Conservation (phyloP, 2,329 filamentous ascomycete species). For the Microthyrium microscopicum region DNA sequence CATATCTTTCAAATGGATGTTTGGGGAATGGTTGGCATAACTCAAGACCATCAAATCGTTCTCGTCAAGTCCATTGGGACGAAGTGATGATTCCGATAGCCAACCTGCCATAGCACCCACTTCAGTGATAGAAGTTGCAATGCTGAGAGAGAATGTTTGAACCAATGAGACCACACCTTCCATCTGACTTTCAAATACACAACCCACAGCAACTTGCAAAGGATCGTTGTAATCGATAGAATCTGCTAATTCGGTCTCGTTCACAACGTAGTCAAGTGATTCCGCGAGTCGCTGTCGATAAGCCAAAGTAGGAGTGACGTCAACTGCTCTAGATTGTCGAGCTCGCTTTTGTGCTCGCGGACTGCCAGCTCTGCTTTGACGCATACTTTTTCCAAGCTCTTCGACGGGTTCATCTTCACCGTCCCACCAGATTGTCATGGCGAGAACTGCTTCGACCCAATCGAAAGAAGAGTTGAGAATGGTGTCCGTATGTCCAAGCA, state of each 20-base stretch:
- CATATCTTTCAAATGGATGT: slow-evolving; percentile 58
- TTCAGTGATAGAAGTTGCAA: slow-evolving; percentile 66
- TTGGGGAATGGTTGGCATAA: slow-evolving; percentile 39
- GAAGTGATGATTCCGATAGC: slow-evolving; percentile 38
- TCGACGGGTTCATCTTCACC: slow-evolving; percentile 56
- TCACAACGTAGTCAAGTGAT: slow-evolving; percentile 49
- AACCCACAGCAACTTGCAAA: slow-evolving; percentile 68
- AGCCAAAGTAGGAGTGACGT: slow-evolving; percentile 40
- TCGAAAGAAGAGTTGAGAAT: slow-evolving; percentile 67
- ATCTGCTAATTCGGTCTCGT: slow-evolving; percentile 43
- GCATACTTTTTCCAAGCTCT: slow-evolving; percentile 21
- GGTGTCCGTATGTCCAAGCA: slow-evolving; percentile 58
- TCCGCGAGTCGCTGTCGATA: slow-evolving; percentile 60
- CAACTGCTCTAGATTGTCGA: slow-evolving; percentile 27
- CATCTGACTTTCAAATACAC: slow-evolving; percentile 65
- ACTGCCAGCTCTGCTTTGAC: slow-evolving; percentile 27
- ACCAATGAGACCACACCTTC: slow-evolving; percentile 61
- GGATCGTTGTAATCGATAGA: slow-evolving; percentile 57
- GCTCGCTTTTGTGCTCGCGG: slow-evolving; percentile 16
- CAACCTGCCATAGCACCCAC: slow-evolving; percentile 70
- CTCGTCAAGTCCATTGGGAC: slow-evolving; percentile 56
- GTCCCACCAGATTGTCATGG: slow-evolving; percentile 83
- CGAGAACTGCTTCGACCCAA: slow-evolving; percentile 80
- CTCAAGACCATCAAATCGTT: slow-evolving; percentile 77
- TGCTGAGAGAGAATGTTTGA: slow-evolving; percentile 61